phyloP scores from a whole-genome alignment of 2,329 filamentous ascomycete genomes.

The Cryphonectria naterciae region DNA sequence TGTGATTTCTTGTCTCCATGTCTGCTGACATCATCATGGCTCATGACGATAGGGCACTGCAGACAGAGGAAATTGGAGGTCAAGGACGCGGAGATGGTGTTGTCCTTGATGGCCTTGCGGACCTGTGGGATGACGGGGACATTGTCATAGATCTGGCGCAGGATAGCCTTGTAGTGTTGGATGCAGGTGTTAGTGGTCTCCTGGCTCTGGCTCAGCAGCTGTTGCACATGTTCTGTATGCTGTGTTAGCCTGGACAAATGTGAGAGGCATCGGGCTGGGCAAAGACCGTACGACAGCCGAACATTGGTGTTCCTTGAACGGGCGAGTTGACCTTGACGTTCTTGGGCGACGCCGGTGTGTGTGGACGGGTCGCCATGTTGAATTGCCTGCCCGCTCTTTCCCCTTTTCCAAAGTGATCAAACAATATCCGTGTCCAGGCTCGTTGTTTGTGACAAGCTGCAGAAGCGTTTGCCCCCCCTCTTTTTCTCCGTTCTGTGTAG shows the following conservation, averaged over 20 bases:
- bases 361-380: slow-evolving; percentile 51
- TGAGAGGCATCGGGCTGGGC: slow-evolving; percentile 22
- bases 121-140: slow-evolving; percentile 68
- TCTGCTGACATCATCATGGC: slow-evolving; percentile 65
- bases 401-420: neutral
- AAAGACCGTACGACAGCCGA: slow-evolving; percentile 62
- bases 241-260: slow-evolving; percentile 36
- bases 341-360: slow-evolving; percentile 59
- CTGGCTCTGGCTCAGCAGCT: slow-evolving; percentile 63
- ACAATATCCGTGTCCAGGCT: slow-evolving; percentile 1
- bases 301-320: slow-evolving; percentile 61
- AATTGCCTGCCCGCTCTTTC: neutral
- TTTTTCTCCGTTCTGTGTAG: neutral
- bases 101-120: slow-evolving; percentile 60
- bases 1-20: slow-evolving; percentile 73
- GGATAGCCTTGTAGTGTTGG: slow-evolving; percentile 71
- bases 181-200: slow-evolving; percentile 71
- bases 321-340: slow-evolving; percentile 64
- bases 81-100: slow-evolving; percentile 59
- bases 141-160: slow-evolving; percentile 72
- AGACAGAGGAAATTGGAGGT: slow-evolving; percentile 74
- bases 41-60: slow-evolving; percentile 72
- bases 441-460: neutral
- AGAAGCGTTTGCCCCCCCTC: neutral
- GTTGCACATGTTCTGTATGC: slow-evolving; percentile 69